These are phyloP conservation scores for Yamadazyma atlantica DNA, from an alignment of 1,139 yeast species.

Conservation along the genomic window DNA sequence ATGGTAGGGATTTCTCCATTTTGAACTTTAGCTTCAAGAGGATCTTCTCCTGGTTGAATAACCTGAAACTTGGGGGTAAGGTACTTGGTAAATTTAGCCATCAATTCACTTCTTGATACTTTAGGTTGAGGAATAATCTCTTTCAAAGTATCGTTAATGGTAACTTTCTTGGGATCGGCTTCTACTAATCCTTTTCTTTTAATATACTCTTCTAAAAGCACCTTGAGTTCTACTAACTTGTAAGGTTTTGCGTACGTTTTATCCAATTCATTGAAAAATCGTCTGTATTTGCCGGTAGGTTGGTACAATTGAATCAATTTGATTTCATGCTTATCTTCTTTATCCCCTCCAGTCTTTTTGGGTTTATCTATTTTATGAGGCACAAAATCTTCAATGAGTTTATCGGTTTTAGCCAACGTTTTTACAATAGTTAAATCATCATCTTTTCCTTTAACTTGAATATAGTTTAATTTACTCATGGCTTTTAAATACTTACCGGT, in stretches of 20 bases:
- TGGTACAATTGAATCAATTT: conserved; percentile 43
- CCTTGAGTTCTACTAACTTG: conserved; percentile 53
- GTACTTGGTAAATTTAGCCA: conserved; percentile 48
- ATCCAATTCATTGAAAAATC: conserved; percentile 49
- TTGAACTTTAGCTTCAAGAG: conserved; percentile 30
- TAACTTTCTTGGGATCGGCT: conserved; percentile 49
- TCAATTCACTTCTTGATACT: conserved; percentile 48
- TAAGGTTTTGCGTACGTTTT: conserved; percentile 42
- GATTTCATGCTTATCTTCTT: conserved; percentile 24
- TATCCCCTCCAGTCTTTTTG: conserved; percentile 16
- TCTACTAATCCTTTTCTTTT: conserved; percentile 48
- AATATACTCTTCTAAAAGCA: conserved; percentile 56
- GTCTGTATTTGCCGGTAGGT: conserved; percentile 51
- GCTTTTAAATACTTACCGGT: conserved; percentile 80
- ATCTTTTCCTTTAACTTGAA: conserved; percentile 70
- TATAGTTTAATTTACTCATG: conserved; percentile 71
- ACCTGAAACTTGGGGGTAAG: conserved; percentile 63
- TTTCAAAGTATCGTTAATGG: conserved; percentile 48
- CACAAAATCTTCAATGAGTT: conserved; percentile 54
- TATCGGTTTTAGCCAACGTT: conserved; percentile 47
- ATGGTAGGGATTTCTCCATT: conserved; percentile 74
- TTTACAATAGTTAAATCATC: conserved; percentile 65
- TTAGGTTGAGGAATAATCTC: conserved; percentile 24
- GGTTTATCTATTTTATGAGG: conserved; percentile 53
- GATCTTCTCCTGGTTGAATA: conserved; percentile 42